Evolutionary conservation across 2,329 filamentous ascomycete genomes (phyloP), one percentile per base, ranked within the genome.

Genomic region (Diplodia mutila): DNA sequence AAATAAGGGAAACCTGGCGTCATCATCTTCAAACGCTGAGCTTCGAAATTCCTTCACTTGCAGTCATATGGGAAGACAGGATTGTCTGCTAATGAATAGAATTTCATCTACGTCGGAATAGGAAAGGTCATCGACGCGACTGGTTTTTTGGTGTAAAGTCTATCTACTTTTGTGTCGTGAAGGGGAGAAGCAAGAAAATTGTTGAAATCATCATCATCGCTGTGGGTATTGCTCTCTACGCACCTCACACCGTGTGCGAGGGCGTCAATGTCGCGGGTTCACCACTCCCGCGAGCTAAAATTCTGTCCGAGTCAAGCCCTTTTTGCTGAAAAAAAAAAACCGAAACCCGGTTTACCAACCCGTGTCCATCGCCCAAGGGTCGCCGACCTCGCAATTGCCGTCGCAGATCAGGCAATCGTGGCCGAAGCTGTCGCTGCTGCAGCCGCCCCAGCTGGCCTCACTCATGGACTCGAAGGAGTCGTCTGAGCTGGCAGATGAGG

Each of bases 391-490:
- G n/a, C 53, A 63, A 48, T 49, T 29, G 46, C 59, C 59, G 46
- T 63, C 59, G n/a, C 59, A 63, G 59, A 63, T 63, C 29, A 63
- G 34, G 59, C 59, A 63, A 25, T 63, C 59, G 59, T 63, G 59
- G 42, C 59, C 59, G 46, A 63, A 63, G 46, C 59, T 63, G 42
- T 51, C 46, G 29, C 29, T 51, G 59, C 59, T 63, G 59, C 59
- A 63, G 46, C 59, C 59, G 27, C 59, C 59, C 59, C 59, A 63
- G 46, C 59, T 63, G 16, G 59, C 59, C 46, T 63, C 59, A 39
- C 59, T 63, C 59, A 63, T 51, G 23, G 59, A 63, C 46, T 63
- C 59, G 7, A 63, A 63, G 23, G 59, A 63, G 59, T 63, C 59
- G 46, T 63, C 59, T 9, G 59, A 63, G 34, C 4, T 37, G n/a